Base-by-base conservation (phyloP, 1,284 basidiomycete genomes). In the Puccinia novopanici region DNA sequence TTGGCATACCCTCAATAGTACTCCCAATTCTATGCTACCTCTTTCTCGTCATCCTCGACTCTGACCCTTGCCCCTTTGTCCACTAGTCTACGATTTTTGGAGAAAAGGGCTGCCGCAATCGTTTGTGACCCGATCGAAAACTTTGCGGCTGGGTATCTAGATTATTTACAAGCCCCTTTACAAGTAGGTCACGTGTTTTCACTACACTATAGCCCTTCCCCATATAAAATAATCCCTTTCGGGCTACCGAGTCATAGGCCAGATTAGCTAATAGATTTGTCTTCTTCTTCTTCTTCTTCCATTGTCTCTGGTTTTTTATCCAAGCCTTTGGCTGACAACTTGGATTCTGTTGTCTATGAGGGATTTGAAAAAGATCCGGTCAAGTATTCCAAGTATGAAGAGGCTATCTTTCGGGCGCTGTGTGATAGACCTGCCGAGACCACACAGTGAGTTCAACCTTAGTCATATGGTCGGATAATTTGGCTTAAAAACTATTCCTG, bases 341-440 rank as follows among this genome's bases (percentile, higher is more conserved):
- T 99, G 81, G 93, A 94, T 84, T 95, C 93, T 83, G 89, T 91
- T 80, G 98, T 95, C 9, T 99, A 99, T 86, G 93, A 98, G 84
- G 94, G 94, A 9, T 99, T 99, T 84, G 97, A 99, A 85, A 91
- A 93, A 84, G 97, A 99, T 87, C 95, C 97, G 0, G 91, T 98
- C 82, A 99, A 99, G 86, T 99, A 99, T 85, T 87, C 89, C 73
- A 91, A 94, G 83, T 99, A 99, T 86, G 97, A 99, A 87, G 93
- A 98, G 88, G 93, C 94, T 0, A 91, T 96, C 81, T 93, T 89
- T 84, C 88, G 89, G 72, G 95, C 94, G n/a, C 87, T 98, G 82
- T 84, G 88, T 63, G 93, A 95, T 83, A 89, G 91, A 86, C 89
- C 90, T 0, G 85, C 86, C 40, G 87, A 87, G 5, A 88, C 48